Evolutionary conservation across 108 stramenopile species (phyloP).

Genomic region (Epithemia pelagica): DNA sequence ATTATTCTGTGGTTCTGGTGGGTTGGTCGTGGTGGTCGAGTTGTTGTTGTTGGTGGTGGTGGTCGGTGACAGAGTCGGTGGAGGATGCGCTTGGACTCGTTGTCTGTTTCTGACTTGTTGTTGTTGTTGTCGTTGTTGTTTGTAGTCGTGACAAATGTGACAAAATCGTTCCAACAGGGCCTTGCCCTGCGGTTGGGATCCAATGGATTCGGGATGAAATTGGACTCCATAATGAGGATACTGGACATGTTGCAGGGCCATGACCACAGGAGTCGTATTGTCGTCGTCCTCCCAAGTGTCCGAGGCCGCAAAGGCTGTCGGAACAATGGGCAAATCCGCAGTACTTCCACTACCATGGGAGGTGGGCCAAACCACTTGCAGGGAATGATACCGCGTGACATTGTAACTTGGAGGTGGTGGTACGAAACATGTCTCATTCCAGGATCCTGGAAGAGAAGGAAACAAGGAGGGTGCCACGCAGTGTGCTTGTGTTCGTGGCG

Average conservation of each 20-base stretch:
- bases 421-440: too few species aligned
- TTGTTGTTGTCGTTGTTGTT: not conserved
- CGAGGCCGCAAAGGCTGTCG: conserved; percentile 1
- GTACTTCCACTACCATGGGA: not conserved
- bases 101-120: not conserved
- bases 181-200: conserved; percentile 58
- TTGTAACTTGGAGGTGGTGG: conserved; percentile 30
- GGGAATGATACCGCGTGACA: conserved; percentile 94
- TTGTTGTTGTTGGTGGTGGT: not conserved
- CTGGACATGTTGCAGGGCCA: conserved; percentile 66
- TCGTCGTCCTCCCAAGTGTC: conserved; percentile 9
- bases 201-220: conserved; percentile 93
- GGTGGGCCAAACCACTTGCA: conserved; percentile 50
- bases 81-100: not conserved
- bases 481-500: not conserved
- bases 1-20: not conserved
- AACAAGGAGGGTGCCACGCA: not conserved
- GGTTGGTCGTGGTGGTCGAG: not conserved
- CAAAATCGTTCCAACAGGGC: conserved; percentile 58
- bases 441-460: not conserved
- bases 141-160: conserved; percentile 17
- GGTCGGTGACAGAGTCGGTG: not conserved
- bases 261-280: conserved; percentile 54
- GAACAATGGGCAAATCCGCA: not conserved
- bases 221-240: conserved; percentile 91